Percentiles rank a stretch among this genome's conserved stretches.
phyloP scores from a whole-genome alignment of 2,329 filamentous ascomycete genomes.

The Salinomyces thailandicus region DNA sequence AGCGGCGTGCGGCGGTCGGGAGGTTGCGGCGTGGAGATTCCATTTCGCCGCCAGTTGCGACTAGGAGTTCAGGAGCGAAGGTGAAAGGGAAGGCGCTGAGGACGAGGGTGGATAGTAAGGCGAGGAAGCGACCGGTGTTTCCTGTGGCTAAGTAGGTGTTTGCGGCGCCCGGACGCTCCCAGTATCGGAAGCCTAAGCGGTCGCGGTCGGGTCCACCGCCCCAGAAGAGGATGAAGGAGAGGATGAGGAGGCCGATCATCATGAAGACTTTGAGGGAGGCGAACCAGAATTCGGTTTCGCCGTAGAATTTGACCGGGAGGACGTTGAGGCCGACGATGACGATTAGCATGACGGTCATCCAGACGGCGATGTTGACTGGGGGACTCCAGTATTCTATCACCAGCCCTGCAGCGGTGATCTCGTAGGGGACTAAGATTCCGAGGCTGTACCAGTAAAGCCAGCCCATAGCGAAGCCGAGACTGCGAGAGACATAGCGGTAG shows the following conservation, averaged over 20 bases:
- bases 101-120: conserved; percentile 42
- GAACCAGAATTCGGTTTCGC: conserved; percentile 30
- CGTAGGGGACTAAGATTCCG: conserved; percentile 30
- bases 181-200: conserved; percentile 42
- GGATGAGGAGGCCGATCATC: conserved; percentile 40
- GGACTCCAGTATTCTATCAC: conserved; percentile 28
- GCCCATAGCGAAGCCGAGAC: conserved; percentile 37
- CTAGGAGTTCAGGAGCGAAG: conserved; percentile 46
- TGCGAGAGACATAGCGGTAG: conserved; percentile 34
- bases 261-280: conserved; percentile 41
- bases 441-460: conserved; percentile 33
- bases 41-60: conserved; percentile 47
- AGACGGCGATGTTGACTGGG: conserved; percentile 30
- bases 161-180: conserved; percentile 39
- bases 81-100: conserved; percentile 45
- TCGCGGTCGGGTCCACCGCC: conserved; percentile 45
- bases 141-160: conserved; percentile 40
- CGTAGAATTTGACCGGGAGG: conserved; percentile 31
- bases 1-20: conserved; percentile 48
- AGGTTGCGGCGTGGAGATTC: conserved; percentile 48
- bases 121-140: conserved; percentile 41
- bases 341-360: conserved; percentile 29
- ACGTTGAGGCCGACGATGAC: conserved; percentile 36
- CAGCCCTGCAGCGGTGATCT: conserved; percentile 28
- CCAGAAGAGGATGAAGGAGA: conserved; percentile 46